Evolutionary conservation across 805 yeast genomes (phyloP), one percentile per base, ranked within the genome.

Genomic region (Kuraishia ogatae): DNA sequence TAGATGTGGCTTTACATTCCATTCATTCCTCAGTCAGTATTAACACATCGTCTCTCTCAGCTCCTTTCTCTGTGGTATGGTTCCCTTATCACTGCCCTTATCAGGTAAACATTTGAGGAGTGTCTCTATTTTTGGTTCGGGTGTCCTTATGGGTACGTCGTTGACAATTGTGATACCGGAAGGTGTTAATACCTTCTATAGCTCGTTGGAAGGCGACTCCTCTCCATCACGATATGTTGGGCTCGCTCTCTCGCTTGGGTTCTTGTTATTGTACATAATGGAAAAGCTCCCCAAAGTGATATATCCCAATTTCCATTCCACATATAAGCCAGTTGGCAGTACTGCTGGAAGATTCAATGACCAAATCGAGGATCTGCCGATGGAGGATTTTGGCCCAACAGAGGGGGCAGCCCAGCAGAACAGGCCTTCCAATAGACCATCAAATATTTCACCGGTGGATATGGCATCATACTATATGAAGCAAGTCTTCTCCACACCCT

Each of bases 141-240:
- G 90, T 1, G 68, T 85, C 21, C 71, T 85, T 53, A 68, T 84
- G 5, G 83, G 89, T 4, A 79, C 89, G 0, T 75, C 86, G 1
- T 65, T 84, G 54, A 71, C 78, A 10, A 71, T 85, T 19, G 79
- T 85, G 24, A 74, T 85, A 20, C 90, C 90, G 0, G 91, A 85
- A 64, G 89, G 89, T 2, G 71, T 81, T 20, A 81, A 76, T 57
- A 73, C 76, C 4, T 60, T 78, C 49, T 70, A 68, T 56, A 61
- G 26, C 20, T 39, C 48, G 53, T 58, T 60, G 43, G 43, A 35
- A 35, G 43, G 17, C 17, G 43, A 17, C 43, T 15, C n/a, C 43
- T 35, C 43, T 5, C 43, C 43, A 5, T 35, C 43, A 15, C 43
- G 17, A 35, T 35, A 35, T 15, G 65, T 80, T 46, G 88, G 89